phyloP scores from a whole-genome alignment of 2,329 filamentous ascomycete species.

The Elsinoe ampelina region DNA sequence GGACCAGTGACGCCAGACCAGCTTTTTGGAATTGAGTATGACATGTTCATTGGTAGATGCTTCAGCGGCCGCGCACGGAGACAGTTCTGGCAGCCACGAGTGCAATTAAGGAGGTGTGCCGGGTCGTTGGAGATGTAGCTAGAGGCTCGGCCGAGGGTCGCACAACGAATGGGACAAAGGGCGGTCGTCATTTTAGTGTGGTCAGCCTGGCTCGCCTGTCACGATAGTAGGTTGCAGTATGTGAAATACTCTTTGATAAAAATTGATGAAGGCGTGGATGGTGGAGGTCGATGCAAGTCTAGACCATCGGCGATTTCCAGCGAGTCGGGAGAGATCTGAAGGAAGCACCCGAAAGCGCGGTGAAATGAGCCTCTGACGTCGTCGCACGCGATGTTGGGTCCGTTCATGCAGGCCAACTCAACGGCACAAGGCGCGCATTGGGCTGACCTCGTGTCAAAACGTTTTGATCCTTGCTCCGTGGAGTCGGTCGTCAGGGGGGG shows the following conservation, averaged over 20 bases:
- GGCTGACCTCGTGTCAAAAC: constrained; percentile 1
- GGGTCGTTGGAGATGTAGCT: background rate
- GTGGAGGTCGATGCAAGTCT: background rate
- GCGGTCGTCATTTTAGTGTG: background rate
- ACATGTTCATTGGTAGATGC: background rate
- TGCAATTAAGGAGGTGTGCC: background rate
- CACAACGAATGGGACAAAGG: background rate
- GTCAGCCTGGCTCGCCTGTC: background rate
- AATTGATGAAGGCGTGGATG: constrained; percentile 4
- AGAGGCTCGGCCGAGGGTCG: background rate
- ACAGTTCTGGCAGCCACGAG: constrained; percentile 10
- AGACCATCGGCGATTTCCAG: background rate
- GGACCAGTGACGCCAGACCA: constrained; percentile 5
- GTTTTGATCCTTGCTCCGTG: background rate
- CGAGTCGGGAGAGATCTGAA: background rate
- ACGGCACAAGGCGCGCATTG: background rate
- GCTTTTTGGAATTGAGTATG: constrained; percentile 9
- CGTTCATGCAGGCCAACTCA: constrained; percentile 7
- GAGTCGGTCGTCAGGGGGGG: background rate
- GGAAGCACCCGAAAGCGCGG: background rate
- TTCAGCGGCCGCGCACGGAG: background rate
- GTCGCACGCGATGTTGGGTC: constrained; percentile 3
- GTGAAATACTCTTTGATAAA: background rate
- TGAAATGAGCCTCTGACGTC: constrained; percentile 7
- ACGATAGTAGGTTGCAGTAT: background rate